Base-by-base conservation (phyloP, 192 early-diverging fungal species). In the Entomortierella lignicola region DNA sequence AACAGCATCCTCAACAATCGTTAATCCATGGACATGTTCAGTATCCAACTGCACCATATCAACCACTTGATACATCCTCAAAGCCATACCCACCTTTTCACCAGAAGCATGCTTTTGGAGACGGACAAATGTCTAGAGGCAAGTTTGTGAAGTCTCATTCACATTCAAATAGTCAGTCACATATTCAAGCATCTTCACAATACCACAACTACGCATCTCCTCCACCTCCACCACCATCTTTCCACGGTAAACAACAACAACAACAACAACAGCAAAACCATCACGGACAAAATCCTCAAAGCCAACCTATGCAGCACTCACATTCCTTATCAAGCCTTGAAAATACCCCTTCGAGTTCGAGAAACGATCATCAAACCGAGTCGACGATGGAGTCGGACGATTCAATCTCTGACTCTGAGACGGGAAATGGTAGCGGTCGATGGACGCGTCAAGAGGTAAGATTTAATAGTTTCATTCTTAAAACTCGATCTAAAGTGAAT, bases 401-500 rank as follows among this genome's bases (percentile, higher is more conserved):
- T 15, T 72, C 71, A 6, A 50, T 63, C 12, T 72, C 71, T 11
- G 71, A 72, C 37, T 37, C 55, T 26, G 71, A 72, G 8, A 34
- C 37, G 1, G 56, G 51, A 20, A 32, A 42, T 20, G 39, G 47
- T 17, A 56, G 55, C n/a, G 30, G 43, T 44, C 61, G 60, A 55
- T 72, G 71, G 71, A 72, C 71, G 71, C 71, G 71, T 59, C 51
- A 65, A 60, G 61, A 72, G 61, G 71, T 72, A 72, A 65, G 55
- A 4, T 54, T 25, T 15, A 15, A 4, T 4, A 47, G 5, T 47
- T 20, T 20, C 44, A 47, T 20, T 47, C 12, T 20, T 47, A 15
- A 15, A 5, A 20, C 34, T 37, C 10, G 34, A 37, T 37, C 34
- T 10, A 37, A 37, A n/a, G n/a, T n/a, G n/a, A 13, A 13, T 42